Evolutionary conservation across 495 filamentous ascomycete genomes (phyloP).

Genomic region (Tuber aestivum): DNA sequence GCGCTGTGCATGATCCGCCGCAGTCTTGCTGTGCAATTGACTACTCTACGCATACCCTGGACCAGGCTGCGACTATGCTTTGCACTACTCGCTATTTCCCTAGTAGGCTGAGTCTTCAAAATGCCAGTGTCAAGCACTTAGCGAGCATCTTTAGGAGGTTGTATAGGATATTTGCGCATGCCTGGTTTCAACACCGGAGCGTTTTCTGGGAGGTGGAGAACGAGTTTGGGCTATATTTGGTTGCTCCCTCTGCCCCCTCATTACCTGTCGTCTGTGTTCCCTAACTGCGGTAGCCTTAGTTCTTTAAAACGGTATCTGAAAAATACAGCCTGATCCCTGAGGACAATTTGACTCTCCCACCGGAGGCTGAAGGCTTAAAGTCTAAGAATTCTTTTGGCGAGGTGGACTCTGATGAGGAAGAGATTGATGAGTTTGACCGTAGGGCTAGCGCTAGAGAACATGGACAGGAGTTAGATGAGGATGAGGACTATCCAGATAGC

Average conservation of each 20-base stretch:
- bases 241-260: conserved; percentile 9
- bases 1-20: conserved; percentile 90
- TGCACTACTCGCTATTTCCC: conserved; percentile 89
- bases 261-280: background rate
- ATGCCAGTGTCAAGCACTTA: conserved; percentile 66
- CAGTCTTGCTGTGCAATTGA: conserved; percentile 96
- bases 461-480: conserved; percentile 33
- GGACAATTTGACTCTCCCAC: conserved; percentile 91
- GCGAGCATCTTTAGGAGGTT: conserved; percentile 90
- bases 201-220: conserved; percentile 97
- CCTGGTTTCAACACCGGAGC: conserved; percentile 92
- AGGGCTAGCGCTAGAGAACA: conserved; percentile 24
- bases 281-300: conserved; percentile 34
- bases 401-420: conserved; percentile 30
- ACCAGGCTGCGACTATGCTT: conserved; percentile 89
- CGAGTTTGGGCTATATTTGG: conserved; percentile 75
- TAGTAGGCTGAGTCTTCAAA: conserved; percentile 67
- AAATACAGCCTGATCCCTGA: conserved; percentile 78
- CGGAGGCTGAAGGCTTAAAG: conserved; percentile 78
- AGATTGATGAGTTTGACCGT: conserved; percentile 38
- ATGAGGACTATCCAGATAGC: conserved; percentile 34
- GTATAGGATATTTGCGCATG: conserved; percentile 95
- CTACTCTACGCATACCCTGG: conserved; percentile 96
- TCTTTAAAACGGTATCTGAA: conserved; percentile 96
- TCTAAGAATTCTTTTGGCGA: conserved; percentile 33